Conservation (phyloP, 441 rosid genomes). For the Erodium trifolium region DNA sequence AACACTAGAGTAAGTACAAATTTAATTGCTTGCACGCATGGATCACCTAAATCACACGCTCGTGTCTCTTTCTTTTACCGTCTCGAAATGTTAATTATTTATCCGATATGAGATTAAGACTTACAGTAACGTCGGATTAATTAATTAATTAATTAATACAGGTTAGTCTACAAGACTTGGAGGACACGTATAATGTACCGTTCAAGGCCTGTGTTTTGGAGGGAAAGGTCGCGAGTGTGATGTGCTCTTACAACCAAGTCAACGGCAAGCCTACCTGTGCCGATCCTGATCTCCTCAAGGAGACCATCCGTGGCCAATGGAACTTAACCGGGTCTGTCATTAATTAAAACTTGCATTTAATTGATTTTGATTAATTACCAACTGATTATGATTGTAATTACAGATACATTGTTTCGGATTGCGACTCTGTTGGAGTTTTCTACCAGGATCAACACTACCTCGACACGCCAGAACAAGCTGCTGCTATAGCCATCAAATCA, state of each 20-base stretch:
- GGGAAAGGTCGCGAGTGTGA: conserved; percentile 39
- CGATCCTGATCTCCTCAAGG: conserved; percentile 56
- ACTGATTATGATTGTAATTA: no score
- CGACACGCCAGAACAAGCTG: conserved; percentile 53
- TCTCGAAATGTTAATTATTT: no score
- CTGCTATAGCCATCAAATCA: conserved; percentile 61
- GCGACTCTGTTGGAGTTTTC: conserved; percentile 59
- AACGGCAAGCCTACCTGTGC: conserved; percentile 94
- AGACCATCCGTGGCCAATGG: conserved; percentile 67
- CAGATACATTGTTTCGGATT: conserved; percentile 66
- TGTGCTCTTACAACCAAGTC: conserved; percentile 86
- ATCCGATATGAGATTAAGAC: no score
- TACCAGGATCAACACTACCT: conserved; percentile 56
- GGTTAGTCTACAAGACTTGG: conserved; percentile 49
- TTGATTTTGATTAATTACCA: no score
- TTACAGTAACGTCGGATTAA: no score
- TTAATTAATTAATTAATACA: no score
- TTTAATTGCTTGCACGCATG: no score
- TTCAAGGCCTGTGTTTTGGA: conserved; percentile 74
- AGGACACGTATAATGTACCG: conserved; percentile 74
- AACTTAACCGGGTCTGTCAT: conserved; percentile 56
- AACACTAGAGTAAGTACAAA: no score
- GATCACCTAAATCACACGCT: no score
- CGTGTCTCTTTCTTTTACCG: no score
- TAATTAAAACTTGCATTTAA: no score